Evolutionary conservation across 2,329 filamentous ascomycete species (phyloP), one percentile per base, ranked within the genome.

Genomic region (Aspergillus candidus): DNA sequence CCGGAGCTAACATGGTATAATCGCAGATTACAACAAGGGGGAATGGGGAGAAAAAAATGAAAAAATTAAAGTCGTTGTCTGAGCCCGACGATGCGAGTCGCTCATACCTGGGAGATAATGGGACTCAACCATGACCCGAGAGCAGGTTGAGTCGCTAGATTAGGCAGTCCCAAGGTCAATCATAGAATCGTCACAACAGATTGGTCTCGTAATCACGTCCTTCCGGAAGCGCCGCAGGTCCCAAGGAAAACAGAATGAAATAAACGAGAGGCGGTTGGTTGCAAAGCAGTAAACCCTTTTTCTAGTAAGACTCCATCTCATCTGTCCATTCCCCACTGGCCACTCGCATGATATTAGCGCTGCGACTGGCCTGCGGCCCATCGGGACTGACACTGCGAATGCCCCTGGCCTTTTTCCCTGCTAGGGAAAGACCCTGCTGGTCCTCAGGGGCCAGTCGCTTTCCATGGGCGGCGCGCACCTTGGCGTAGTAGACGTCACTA

Each of bases 401-500:
- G 17, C 71, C 69, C 53, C 67, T 71, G 32, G 65, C 46, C 49
- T 71, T 72, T 54, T 72, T 72, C 4, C 66, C 68, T 32, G 53
- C 57, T 22, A 65, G 47, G 38, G 60, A 46, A 43, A 50, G 37
- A 40, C 49, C 41, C 32, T 57, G 60, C 45, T 58, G 49, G 33
- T 68, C 66, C 46, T 73, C 63, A 32, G 65, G 60, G 12, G 67
- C 61, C 50, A 78, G 74, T 36, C 84, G 77, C 69, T 88, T 90
- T 54, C 76, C 76, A 31, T 80, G 78, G 5, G 83, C 76, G 29
- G 83, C 82, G 45, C 84, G 78, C 42, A 90, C 71, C 66, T 87
- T 88, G 52, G 86, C 84, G 59, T 88, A 88, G 66, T 94, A 94
- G 8, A 80, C 76, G 48, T 93, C 87, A 4, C 82, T 83, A 0